Evolutionary conservation across 352 stramenopile genomes (phyloP).

Genomic region (Phytophthora sojae): DNA sequence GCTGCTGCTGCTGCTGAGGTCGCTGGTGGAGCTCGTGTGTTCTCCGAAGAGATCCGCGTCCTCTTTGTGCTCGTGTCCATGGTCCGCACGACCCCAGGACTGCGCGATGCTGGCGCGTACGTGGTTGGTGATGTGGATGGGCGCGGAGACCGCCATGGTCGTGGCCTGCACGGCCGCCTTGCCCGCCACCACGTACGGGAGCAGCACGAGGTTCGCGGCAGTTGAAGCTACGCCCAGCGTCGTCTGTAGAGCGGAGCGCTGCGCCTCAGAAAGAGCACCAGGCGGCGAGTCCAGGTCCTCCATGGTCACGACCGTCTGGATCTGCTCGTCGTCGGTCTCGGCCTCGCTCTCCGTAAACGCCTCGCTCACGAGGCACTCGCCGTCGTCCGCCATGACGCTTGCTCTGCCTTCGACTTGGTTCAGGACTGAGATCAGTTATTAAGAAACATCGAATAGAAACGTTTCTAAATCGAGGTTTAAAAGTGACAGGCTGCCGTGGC

Average conservation of each 20-base stretch:
- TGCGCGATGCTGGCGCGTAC: conserved; percentile 53
- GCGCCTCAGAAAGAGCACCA: background rate
- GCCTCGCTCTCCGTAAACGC: conserved; percentile 36
- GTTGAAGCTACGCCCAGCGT: conserved; percentile 65
- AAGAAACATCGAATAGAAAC: background rate
- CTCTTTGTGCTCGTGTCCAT: background rate
- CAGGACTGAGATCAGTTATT: background rate
- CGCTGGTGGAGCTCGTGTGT: conserved; percentile 30
- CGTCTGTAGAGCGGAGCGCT: conserved; percentile 45
- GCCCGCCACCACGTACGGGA: conserved; percentile 67
- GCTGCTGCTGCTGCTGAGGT: conserved; percentile 22
- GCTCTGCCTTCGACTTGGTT: background rate
- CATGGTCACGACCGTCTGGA: conserved; percentile 30
- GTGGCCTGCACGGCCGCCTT: conserved; percentile 67
- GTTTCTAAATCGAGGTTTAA: background rate
- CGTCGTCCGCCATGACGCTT: conserved; percentile 16
- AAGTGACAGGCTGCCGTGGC: background rate
- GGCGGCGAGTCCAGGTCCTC: conserved; percentile 19
- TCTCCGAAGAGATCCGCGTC: conserved; percentile 65
- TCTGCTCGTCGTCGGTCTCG: conserved; percentile 23
- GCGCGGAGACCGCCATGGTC: conserved; percentile 62
- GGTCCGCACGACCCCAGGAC: conserved; percentile 17
- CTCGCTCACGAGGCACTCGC: conserved; percentile 27
- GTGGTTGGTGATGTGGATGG: conserved; percentile 63
- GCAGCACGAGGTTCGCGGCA: conserved; percentile 67